Base-by-base conservation (phyloP, 306 rosid genomes). In the Purshia tridentata region DNA sequence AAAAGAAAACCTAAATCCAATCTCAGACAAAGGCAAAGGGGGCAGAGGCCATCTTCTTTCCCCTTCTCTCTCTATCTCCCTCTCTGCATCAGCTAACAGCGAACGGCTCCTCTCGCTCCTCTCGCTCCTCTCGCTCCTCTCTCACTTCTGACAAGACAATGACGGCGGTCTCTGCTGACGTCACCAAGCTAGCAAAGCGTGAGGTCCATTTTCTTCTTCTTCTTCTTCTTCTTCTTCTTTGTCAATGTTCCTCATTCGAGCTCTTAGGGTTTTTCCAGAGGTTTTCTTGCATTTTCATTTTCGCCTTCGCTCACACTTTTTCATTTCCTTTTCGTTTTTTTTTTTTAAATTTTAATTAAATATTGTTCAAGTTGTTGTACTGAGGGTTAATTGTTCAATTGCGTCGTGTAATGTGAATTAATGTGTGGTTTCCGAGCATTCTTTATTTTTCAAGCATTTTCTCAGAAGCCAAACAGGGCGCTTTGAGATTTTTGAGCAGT, bases 1-100 rank as follows among this genome's bases (percentile, higher is more conserved):
- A 23, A 61, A 53, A 18, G 57, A 81, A 84, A 87, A 88, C 97
- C 97, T 87, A 91, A 89, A 77, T 76, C 83, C 88, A 76, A 78
- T 86, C 74, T 72, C 87, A 67, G 88, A 86, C 90, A 79, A 29
- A 19, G 1, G 60, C 48, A 29, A 49, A 56, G 35, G 57, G 77
- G 76, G 67, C 68, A 73, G 55, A 73, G 79, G 79, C 72, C 82
- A 23, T 80, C 85, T 72, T 65, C 60, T 59, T 45, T 69, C 48
- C 14, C 62, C 61, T 48, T 1, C 54, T 15, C 44, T 65, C 65
- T 54, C 61, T 51, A 22, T 67, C 52, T 66, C 70, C 20, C 39
- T 40, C 54, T 61, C 76, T 69, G 71, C 52, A 47, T 51, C 81
- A 63, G 11, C 69, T 15, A 14, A 20, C 70, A 29, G 29, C 51